Percentiles rank a stretch among this genome's conserved stretches.
These are phyloP conservation scores for Scutellaria galericulata DNA, from an alignment of 257 asterid genomes.

Conservation along the genomic window DNA sequence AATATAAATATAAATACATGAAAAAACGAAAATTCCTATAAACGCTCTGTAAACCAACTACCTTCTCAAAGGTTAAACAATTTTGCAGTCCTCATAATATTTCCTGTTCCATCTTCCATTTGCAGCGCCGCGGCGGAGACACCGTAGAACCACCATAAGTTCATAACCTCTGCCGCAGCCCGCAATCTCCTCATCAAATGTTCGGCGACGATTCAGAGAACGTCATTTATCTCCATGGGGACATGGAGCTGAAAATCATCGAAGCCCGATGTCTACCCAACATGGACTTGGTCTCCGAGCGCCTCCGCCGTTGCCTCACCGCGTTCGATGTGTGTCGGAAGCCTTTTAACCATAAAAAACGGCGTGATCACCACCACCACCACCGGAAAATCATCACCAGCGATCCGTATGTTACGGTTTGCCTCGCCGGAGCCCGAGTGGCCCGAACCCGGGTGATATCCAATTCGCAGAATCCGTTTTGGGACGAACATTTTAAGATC, in stretches of 20 bases:
- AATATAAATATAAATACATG: no score
- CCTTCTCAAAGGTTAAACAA: not conserved
- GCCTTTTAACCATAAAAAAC: slow-evolving; percentile 40
- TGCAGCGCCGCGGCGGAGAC: slow-evolving; percentile 39
- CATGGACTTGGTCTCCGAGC: slow-evolving; percentile 87
- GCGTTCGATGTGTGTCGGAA: slow-evolving; percentile 59
- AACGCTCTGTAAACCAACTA: slow-evolving; percentile 1
- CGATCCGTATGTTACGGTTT: slow-evolving; percentile 88
- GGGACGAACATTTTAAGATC: slow-evolving; percentile 83
- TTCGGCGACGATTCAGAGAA: slow-evolving; percentile 39
- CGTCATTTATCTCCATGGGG: slow-evolving; percentile 70
- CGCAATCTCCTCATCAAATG: slow-evolving; percentile 36
- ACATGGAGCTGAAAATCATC: slow-evolving; percentile 73
- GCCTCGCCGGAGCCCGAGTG: slow-evolving; percentile 80
- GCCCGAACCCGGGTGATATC: slow-evolving; percentile 85
- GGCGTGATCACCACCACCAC: slow-evolving; percentile 38
- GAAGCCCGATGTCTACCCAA: slow-evolving; percentile 89
- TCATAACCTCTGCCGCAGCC: slow-evolving; percentile 20
- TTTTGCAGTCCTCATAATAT: slow-evolving; percentile 7
- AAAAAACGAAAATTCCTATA: not conserved
- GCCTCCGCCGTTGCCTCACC: slow-evolving; percentile 74
- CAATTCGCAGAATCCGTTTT: slow-evolving; percentile 77
- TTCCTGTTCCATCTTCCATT: slow-evolving; percentile 28
- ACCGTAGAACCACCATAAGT: slow-evolving; percentile 15
- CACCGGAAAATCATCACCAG: slow-evolving; percentile 77